Percentiles rank a stretch among this genome's conserved stretches.
These are phyloP conservation scores for Lentinus brumalis DNA, from an alignment of 768 basidiomycete species.

Conservation along the genomic window DNA sequence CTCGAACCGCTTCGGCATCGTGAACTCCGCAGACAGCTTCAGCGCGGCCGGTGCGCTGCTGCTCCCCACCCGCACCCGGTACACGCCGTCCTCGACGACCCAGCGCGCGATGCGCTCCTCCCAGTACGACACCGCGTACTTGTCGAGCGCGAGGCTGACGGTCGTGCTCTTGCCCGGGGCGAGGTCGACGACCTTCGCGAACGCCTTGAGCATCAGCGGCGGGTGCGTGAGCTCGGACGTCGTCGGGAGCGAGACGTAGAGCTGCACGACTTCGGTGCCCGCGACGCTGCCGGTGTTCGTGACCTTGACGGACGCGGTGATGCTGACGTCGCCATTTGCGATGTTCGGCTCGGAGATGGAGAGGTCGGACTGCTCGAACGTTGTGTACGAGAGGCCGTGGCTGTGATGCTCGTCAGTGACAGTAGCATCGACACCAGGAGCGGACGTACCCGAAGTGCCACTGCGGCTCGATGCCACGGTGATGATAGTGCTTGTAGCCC, in stretches of 20 bases:
- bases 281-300: constrained; percentile 61
- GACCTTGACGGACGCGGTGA: constrained; percentile 53
- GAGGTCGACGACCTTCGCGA: constrained; percentile 43
- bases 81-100: constrained; percentile 62
- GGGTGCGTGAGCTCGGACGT: constrained; percentile 54
- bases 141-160: constrained; percentile 39
- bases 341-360: constrained; percentile 47
- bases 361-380: constrained; percentile 25
- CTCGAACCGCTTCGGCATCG: constrained; percentile 54
- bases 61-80: constrained; percentile 55
- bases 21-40: constrained; percentile 43
- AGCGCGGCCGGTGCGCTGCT: constrained; percentile 47
- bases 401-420: too few species aligned
- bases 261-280: constrained; percentile 72
- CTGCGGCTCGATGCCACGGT: too few species aligned
- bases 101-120: constrained; percentile 54
- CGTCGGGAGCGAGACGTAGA: constrained; percentile 57
- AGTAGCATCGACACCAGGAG: too few species aligned
- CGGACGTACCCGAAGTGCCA: too few species aligned
- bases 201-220: constrained; percentile 59
- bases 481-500: constrained; percentile 76
- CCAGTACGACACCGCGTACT: constrained; percentile 62
- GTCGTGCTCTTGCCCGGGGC: constrained; percentile 36
- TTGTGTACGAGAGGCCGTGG: too few species aligned
- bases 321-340: constrained; percentile 42